A percentile compares a stretch with the other conserved stretches of the same genome.
Evolutionary conservation across 2,329 filamentous ascomycete species (phyloP).

Genomic region (Fusarium marasasianum): DNA sequence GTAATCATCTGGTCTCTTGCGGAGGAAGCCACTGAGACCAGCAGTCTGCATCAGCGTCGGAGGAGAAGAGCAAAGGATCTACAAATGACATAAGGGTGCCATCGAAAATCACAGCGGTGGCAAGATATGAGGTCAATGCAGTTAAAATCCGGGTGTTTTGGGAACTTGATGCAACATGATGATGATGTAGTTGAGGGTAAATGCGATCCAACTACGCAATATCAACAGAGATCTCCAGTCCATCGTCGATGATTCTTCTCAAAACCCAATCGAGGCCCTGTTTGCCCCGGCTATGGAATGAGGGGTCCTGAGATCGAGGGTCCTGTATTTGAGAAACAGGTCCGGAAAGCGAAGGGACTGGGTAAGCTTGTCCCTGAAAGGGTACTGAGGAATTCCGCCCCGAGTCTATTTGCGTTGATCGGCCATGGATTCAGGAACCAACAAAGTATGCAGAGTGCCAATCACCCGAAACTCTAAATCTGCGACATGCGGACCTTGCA

Average conservation of each 20-base stretch:
- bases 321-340: neutral
- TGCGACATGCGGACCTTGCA: neutral
- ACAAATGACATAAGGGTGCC: neutral
- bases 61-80: neutral
- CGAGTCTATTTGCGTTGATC: neutral
- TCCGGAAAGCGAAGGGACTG: neutral
- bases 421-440: neutral
- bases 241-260: neutral
- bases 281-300: constrained; percentile 1
- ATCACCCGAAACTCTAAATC: neutral
- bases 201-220: neutral
- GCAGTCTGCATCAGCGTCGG: neutral
- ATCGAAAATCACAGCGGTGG: neutral
- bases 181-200: constrained; percentile 2
- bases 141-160: too few species aligned
- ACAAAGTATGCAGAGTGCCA: neutral
- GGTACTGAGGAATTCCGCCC: constrained; percentile 1
- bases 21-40: too few species aligned
- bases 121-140: neutral
- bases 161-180: neutral
- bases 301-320: neutral
- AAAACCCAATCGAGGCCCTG: neutral
- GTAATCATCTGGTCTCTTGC: neutral
- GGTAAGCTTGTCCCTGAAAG: neutral
- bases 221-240: neutral